Evolutionary conservation across 2,329 filamentous ascomycete genomes (phyloP).

Genomic region (Cladophialophora chaetospira): DNA sequence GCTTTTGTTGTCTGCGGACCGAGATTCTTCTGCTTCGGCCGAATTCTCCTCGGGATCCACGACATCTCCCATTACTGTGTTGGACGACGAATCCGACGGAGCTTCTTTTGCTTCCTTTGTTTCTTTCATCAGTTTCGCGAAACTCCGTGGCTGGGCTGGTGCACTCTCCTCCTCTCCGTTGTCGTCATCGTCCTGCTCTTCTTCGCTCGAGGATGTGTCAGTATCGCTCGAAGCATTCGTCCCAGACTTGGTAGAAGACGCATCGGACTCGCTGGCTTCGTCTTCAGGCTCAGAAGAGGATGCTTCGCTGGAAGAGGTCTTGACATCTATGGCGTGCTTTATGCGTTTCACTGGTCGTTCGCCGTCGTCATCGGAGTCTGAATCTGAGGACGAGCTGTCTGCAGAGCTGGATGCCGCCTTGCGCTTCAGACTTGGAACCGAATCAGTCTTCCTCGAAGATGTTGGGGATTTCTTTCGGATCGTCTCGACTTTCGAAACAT

Average conservation of each 20-base stretch:
- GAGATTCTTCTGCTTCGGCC: constrained; percentile 32
- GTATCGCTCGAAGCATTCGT: neutral
- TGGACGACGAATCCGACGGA: constrained; percentile 29
- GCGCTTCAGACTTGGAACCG: constrained; percentile 53
- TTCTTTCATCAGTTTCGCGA: neutral
- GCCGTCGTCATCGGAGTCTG: constrained; percentile 41
- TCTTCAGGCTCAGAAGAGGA: constrained; percentile 38
- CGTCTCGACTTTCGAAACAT: constrained; percentile 31
- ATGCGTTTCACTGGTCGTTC: constrained; percentile 26
- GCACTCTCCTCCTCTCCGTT: constrained; percentile 33
- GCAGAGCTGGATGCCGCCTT: constrained; percentile 55
- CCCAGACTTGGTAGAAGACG: neutral
- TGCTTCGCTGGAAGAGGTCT: constrained; percentile 34
- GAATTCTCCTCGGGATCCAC: neutral
- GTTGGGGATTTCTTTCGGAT: constrained; percentile 36
- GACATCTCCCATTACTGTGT: constrained; percentile 29
- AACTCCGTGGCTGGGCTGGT: constrained; percentile 11
- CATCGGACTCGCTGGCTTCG: constrained; percentile 23
- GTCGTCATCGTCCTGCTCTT: constrained; percentile 34
- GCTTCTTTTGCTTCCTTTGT: constrained; percentile 8
- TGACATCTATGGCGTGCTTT: constrained; percentile 5
- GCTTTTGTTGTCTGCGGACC: constrained; percentile 34
- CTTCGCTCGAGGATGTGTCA: constrained; percentile 2
- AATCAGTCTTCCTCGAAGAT: constrained; percentile 51
- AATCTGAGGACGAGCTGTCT: constrained; percentile 39